Evolutionary conservation across 2,329 filamentous ascomycete genomes (phyloP).

Genomic region (Talaromyces sp.): DNA sequence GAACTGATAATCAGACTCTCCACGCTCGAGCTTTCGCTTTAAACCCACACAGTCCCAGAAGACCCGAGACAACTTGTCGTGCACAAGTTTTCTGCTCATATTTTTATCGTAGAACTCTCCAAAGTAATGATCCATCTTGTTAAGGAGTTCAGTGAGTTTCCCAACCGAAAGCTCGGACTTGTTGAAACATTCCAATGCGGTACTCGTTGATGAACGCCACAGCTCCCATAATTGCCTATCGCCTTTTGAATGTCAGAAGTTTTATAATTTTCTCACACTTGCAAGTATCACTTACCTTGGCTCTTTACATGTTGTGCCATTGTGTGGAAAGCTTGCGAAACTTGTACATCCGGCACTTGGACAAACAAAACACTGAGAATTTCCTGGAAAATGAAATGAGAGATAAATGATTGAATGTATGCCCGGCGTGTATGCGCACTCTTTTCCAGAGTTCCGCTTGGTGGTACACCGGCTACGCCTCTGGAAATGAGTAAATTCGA

Average conservation of each 20-base stretch:
- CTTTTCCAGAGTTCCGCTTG: neutral
- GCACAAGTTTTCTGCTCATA: accelerated
- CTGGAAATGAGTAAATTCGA: neutral
- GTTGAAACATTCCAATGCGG: neutral
- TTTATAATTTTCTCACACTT: neutral
- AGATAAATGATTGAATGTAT: neutral
- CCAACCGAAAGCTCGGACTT: too few relatives aligned
- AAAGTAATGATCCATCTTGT: constrained; percentile 1
- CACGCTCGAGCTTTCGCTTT: constrained; percentile 18
- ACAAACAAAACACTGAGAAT: neutral
- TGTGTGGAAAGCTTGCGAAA: neutral
- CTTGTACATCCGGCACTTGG: neutral
- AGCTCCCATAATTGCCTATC: constrained; percentile 10
- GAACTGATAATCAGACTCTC: constrained; percentile 8
- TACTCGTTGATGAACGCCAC: constrained; percentile 21
- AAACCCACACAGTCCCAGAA: constrained; percentile 15
- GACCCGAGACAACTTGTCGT: constrained; percentile 8
- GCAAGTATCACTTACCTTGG: constrained; percentile 9
- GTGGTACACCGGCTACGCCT: neutral
- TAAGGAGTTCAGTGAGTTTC: neutral
- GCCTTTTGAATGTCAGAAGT: constrained; percentile 6
- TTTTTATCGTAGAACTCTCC: neutral
- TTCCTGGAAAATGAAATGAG: neutral
- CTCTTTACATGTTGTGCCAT: neutral
- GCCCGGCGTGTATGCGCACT: neutral